Evolutionary conservation across 306 rosid species (phyloP).

Genomic region (Pyrus betulifolia): DNA sequence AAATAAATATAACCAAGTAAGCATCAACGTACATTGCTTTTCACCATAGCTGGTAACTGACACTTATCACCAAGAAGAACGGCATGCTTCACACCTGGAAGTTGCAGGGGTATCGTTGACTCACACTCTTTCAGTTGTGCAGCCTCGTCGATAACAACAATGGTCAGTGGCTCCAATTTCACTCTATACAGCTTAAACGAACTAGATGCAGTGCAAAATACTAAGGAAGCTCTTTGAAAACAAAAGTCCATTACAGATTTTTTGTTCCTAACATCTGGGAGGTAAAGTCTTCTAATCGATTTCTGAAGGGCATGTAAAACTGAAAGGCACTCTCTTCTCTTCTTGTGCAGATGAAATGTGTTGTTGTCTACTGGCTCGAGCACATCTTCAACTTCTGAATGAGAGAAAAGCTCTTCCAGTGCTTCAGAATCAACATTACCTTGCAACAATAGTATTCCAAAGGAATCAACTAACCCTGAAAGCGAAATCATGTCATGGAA

Average conservation of each 20-base stretch:
- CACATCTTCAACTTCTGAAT: not conserved
- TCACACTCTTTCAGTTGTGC: conserved; percentile 72
- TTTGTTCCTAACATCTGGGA: conserved; percentile 14
- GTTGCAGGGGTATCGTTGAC: conserved; percentile 57
- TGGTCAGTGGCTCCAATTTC: conserved; percentile 21
- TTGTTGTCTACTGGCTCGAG: not conserved
- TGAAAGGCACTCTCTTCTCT: conserved; percentile 35
- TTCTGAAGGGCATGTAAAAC: conserved; percentile 17
- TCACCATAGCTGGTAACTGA: conserved; percentile 56
- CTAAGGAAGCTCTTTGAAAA: conserved; percentile 38
- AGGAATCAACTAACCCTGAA: conserved; percentile 20
- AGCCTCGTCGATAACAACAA: conserved; percentile 68
- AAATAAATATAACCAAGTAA: no score
- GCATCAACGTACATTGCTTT: conserved; percentile 40
- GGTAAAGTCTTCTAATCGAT: conserved; percentile 28
- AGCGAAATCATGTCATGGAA: conserved; percentile 21
- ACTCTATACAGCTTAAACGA: conserved; percentile 39
- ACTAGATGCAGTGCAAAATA: conserved; percentile 60
- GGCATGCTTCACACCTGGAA: conserved; percentile 39
- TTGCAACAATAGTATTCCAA: conserved; percentile 28
- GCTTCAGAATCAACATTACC: conserved; percentile 20
- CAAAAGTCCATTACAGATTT: conserved; percentile 32
- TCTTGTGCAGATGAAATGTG: conserved; percentile 10
- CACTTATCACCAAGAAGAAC: conserved; percentile 67
- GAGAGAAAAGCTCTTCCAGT: conserved; percentile 33